Percentiles rank a stretch among this genome's conserved stretches.
phyloP scores from a whole-genome alignment of 139 green algal species.

The Chlorella ohadii region DNA sequence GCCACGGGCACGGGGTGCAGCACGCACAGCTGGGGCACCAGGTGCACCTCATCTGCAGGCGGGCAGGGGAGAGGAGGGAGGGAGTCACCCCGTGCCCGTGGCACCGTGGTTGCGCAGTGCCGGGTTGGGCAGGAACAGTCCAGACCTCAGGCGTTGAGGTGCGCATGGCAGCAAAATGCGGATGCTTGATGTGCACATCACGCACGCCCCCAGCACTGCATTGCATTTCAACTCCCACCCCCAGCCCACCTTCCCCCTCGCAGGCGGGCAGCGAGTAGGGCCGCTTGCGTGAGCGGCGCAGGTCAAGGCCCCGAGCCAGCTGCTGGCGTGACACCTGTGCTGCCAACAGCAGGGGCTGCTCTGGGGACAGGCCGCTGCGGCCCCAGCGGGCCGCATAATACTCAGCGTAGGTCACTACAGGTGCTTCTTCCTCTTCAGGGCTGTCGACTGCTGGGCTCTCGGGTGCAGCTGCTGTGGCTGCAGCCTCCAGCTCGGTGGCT shows the following conservation, averaged over 20 bases:
- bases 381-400: conserved; percentile 46
- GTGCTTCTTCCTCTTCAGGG: neutral
- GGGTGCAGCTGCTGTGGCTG: neutral
- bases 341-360: conserved; percentile 43
- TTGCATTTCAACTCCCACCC: neutral
- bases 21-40: conserved; percentile 53
- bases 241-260: conserved; percentile 2
- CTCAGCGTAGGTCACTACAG: neutral
- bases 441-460: neutral
- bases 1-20: conserved; percentile 33
- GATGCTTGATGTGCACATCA: too few relatives aligned
- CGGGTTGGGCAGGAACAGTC: too few relatives aligned
- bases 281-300: conserved; percentile 10
- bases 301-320: conserved; percentile 13
- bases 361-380: neutral
- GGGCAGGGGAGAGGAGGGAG: neutral
- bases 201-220: neutral
- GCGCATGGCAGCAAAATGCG: too few relatives aligned
- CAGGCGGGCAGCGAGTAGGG: neutral
- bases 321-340: conserved; percentile 17
- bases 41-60: conserved; percentile 32
- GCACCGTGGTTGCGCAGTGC: too few relatives aligned
- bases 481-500: neutral
- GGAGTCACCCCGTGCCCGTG: too few relatives aligned
- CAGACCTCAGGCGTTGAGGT: too few relatives aligned